Evolutionary conservation across 202 grass and related monocot species (phyloP).

Genomic region (Alloteropsis angusta): DNA sequence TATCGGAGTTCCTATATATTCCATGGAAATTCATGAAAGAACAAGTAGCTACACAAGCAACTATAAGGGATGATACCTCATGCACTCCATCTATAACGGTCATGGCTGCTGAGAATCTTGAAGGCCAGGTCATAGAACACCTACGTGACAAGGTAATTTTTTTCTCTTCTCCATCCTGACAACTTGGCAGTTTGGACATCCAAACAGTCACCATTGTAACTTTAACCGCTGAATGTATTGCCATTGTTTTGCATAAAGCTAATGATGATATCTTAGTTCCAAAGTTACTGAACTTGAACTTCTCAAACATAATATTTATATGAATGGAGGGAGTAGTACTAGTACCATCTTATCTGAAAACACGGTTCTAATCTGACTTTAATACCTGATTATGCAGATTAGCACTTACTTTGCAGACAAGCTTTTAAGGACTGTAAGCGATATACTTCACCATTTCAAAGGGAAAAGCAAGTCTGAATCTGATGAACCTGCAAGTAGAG

Average conservation of each 20-base stretch:
- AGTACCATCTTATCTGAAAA: conserved; percentile 12
- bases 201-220: neutral
- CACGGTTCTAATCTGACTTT: neutral
- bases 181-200: neutral
- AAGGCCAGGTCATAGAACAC: conserved; percentile 48
- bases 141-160: conserved; percentile 61
- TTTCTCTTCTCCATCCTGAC: neutral
- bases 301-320: neutral
- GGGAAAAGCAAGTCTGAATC: conserved; percentile 50
- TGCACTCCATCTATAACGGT: conserved; percentile 88
- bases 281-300: neutral
- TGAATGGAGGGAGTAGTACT: conserved; percentile 3
- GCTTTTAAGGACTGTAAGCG: conserved; percentile 75
- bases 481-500: conserved; percentile 32
- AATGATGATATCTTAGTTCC: neutral
- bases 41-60: conserved; percentile 51
- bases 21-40: conserved; percentile 88
- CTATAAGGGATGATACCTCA: conserved; percentile 51
- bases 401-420: conserved; percentile 85
- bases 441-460: conserved; percentile 75
- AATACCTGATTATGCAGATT: conserved; percentile 49
- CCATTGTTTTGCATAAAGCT: neutral
- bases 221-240: neutral
- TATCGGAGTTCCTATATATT: conserved; percentile 85
- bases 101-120: conserved; percentile 73